These are phyloP conservation scores for Zoysia matrella DNA, from an alignment of 202 grass and related monocot species.

Conservation along the genomic window DNA sequence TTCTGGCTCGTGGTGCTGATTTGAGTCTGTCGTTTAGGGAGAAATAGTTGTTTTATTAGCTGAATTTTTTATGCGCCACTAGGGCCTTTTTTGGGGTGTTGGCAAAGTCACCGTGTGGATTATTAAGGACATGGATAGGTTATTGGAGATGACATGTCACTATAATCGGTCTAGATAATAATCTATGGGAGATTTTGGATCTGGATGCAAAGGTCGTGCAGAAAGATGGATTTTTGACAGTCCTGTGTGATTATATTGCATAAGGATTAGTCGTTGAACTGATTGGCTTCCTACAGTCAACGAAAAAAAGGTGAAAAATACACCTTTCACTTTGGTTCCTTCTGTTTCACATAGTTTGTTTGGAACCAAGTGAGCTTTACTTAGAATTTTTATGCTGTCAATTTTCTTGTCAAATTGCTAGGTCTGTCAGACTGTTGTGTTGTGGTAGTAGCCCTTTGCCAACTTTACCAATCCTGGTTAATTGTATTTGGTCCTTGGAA, in stretches of 20 bases:
- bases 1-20: background rate
- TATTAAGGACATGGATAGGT: constrained; percentile 10
- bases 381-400: background rate
- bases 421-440: background rate
- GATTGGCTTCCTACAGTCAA: constrained; percentile 4
- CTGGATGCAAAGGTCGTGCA: constrained; percentile 1
- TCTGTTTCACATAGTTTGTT: background rate
- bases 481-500: background rate
- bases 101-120: background rate
- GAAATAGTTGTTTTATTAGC: background rate
- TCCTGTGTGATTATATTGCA: background rate
- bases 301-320: background rate
- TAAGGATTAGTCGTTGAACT: background rate
- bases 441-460: background rate
- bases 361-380: background rate
- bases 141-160: background rate
- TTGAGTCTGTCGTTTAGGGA: background rate
- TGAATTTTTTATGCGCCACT: background rate
- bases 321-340: background rate
- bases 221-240: background rate
- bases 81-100: background rate
- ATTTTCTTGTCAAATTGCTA: constrained; percentile 12
- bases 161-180: background rate
- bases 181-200: constrained; percentile 35
- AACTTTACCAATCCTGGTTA: constrained; percentile 2